These are phyloP conservation scores for Amanita phalloides DNA, from an alignment of 768 basidiomycete genomes.

Conservation along the genomic window DNA sequence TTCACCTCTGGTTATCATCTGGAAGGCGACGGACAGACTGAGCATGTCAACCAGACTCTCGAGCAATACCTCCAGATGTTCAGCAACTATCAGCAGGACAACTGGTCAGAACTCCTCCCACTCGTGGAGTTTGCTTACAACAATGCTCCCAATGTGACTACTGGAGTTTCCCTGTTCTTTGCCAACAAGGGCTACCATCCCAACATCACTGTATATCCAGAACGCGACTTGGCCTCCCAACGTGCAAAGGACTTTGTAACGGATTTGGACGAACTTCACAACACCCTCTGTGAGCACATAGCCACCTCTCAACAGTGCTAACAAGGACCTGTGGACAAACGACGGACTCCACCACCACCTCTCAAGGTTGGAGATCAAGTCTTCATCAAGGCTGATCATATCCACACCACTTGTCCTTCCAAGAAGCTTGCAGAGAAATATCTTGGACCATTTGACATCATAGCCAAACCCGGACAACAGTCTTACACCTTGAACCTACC, in stretches of 20 bases:
- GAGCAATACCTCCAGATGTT: constrained; percentile 25
- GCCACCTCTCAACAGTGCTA: too few relatives aligned
- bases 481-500: too few relatives aligned
- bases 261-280: too few relatives aligned
- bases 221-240: neutral
- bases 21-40: too few relatives aligned
- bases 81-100: constrained; percentile 27
- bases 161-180: constrained; percentile 20
- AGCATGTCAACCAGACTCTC: too few relatives aligned
- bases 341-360: too few relatives aligned
- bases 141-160: constrained; percentile 15
- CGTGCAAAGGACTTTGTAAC: neutral
- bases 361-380: too few relatives aligned
- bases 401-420: constrained; percentile 8
- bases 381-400: constrained; percentile 8
- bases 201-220: constrained; percentile 12
- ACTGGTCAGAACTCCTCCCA: constrained; percentile 17
- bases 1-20: too few relatives aligned
- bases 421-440: constrained; percentile 14
- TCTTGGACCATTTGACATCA: constrained; percentile 17
- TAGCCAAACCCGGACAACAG: constrained; percentile 7
- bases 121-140: constrained; percentile 22
- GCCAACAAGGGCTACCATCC: too few relatives aligned
- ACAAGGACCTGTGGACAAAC: too few relatives aligned
- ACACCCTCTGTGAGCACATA: too few relatives aligned